Percentiles rank a stretch among this genome's conserved stretches.
Conservation (phyloP, 1,284 basidiomycete genomes). For the Leccinum fuscescens region DNA sequence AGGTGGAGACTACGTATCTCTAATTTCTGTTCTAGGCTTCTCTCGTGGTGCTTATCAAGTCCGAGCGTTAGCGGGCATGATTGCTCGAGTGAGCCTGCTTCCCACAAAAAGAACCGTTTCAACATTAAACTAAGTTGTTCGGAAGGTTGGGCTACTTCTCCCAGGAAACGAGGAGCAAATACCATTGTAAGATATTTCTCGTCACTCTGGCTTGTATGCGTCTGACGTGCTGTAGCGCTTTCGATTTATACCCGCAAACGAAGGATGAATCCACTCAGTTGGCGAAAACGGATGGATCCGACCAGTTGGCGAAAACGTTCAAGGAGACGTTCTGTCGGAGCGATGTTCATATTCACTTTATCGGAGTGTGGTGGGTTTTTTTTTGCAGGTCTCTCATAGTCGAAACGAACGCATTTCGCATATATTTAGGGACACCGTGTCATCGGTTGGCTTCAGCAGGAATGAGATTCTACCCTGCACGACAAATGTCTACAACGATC, state of each 20-base stretch:
- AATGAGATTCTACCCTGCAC: background rate
- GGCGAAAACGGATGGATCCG: no score
- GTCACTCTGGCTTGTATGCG: background rate
- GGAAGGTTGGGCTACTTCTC: slow-evolving; percentile 37
- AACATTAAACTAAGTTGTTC: background rate
- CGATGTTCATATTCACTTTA: slow-evolving; percentile 34
- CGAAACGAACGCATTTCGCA: background rate
- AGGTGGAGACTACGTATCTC: background rate
- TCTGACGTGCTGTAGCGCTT: slow-evolving; percentile 23
- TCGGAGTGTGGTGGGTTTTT: slow-evolving; percentile 36
- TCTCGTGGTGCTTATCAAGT: slow-evolving; percentile 43
- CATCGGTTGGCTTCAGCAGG: slow-evolving; percentile 36
- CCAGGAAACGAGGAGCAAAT: slow-evolving; percentile 39
- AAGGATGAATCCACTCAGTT: slow-evolving; percentile 8
- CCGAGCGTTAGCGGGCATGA: slow-evolving; percentile 38
- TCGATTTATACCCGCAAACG: slow-evolving; percentile 30
- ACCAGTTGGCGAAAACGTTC: slow-evolving; percentile 23
- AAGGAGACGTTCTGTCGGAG: slow-evolving; percentile 27
- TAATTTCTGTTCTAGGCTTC: slow-evolving; percentile 31
- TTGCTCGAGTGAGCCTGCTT: slow-evolving; percentile 26
- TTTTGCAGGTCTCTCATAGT: background rate
- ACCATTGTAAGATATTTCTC: slow-evolving; percentile 30
- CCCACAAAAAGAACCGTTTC: background rate
- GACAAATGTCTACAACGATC: no score
- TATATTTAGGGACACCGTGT: slow-evolving; percentile 31